Evolutionary conservation across 164 flowering plant species (phyloP), one percentile per base, ranked within the genome.

Genomic region (Litsea cubeba): DNA sequence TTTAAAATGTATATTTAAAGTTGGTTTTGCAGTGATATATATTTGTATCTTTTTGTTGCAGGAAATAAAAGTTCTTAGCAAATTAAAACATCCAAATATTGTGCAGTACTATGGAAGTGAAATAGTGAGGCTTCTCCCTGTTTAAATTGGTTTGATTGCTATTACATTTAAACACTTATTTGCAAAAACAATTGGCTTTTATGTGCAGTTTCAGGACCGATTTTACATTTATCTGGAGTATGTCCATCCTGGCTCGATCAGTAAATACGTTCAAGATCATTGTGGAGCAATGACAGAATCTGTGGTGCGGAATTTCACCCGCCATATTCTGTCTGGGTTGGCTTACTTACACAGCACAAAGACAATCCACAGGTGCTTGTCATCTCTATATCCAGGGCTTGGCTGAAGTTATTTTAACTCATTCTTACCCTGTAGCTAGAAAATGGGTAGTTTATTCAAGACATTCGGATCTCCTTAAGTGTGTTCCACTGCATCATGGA

Each of bases 71-170:
- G 82, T 92, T 74, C 94, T 95, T 35, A 90, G 98, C 81, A 90
- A 88, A 62, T 84, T 93, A 63, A 81, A 94, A 84, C 99, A 95
- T 82, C 97, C 89, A 76, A 95, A 95, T 74, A 95, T 95, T 60
- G 98, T 95, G 78, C 98, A 90, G 86, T 95, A 95, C 77, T 92
- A 85, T 88, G 99, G 99, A 71, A 92, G 99, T 86, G 97, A 93
- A 86, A 85, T 87, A 75, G 99, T 95, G 74, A 85, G 96, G 78
- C 32, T 11, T 67, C 68, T 72, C 18, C 70, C 66, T 58, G 2
- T 50, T 67, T 54, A 20, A 5, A 54, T 54, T 54, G 4, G n/a
- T 54, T 54, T 20, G 20, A 15, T 54, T 54, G 60, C 46, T 40
- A 40, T 40, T 7, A 40, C 20, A 54, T 54, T 15, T 54, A 54